Percentiles rank a stretch among this genome's conserved stretches.
phyloP scores from a whole-genome alignment of 2,329 filamentous ascomycete species.

The Chalaropsis ovoidea region DNA sequence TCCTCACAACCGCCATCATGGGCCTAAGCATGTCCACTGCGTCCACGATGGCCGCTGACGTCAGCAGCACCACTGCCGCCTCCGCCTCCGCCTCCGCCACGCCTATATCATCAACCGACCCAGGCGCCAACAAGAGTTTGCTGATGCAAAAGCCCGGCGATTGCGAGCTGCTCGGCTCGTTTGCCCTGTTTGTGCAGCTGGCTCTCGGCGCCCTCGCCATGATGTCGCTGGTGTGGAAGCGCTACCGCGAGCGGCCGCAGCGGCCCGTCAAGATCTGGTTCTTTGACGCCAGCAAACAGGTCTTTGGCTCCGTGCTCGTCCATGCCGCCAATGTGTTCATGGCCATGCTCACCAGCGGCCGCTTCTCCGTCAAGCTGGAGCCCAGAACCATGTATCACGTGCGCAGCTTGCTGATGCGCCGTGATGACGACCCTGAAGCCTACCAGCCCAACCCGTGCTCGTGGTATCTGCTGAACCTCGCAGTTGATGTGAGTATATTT shows the following conservation, averaged over 20 bases:
- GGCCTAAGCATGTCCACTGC: constrained; percentile 31
- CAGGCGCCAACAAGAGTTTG: constrained; percentile 27
- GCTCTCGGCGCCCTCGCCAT: constrained; percentile 76
- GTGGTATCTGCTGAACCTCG: constrained; percentile 88
- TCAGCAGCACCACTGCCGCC: constrained; percentile 27
- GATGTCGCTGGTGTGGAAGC: constrained; percentile 80
- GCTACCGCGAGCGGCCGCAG: constrained; percentile 84
- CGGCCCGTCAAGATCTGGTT: constrained; percentile 93
- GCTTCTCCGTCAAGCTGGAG: constrained; percentile 57
- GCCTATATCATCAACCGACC: not conserved
- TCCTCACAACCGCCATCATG: constrained; percentile 26
- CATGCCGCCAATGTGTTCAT: constrained; percentile 91
- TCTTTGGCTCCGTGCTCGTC: constrained; percentile 82
- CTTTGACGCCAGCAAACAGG: constrained; percentile 95
- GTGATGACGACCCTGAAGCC: constrained; percentile 40
- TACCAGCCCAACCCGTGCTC: constrained; percentile 87
- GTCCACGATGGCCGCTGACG: constrained; percentile 30
- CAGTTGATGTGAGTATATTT: constrained; percentile 71
- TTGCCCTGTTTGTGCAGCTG: constrained; percentile 81
- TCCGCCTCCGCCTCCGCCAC: constrained; percentile 29
- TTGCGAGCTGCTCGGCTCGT: constrained; percentile 79
- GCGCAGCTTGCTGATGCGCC: constrained; percentile 32
- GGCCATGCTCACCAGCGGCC: constrained; percentile 87
- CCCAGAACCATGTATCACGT: constrained; percentile 36
- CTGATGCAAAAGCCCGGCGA: constrained; percentile 45